These are phyloP conservation scores for Camptophora hylomeconis DNA, from an alignment of 2,329 filamentous ascomycete genomes.

Conservation along the genomic window DNA sequence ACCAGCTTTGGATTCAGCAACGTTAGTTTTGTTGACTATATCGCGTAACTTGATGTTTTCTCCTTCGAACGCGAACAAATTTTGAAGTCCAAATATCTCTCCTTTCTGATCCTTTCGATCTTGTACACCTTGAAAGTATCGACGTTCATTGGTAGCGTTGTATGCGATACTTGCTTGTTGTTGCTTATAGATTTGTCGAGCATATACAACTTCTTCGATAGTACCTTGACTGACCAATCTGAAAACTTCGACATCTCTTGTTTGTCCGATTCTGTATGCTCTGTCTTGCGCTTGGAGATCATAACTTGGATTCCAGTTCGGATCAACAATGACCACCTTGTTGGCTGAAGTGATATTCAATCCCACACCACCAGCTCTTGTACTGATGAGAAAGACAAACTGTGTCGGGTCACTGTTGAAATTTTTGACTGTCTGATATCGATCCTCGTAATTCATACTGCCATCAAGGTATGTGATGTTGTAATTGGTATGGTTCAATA, in stretches of 20 bases:
- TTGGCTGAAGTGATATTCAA: conserved; percentile 96
- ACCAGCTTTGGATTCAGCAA: conserved; percentile 81
- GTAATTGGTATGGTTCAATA: conserved; percentile 82
- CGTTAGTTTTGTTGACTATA: conserved; percentile 96
- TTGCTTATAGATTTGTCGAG: conserved; percentile 95
- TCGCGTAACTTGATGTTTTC: conserved; percentile 68
- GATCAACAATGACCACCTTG: conserved; percentile 93
- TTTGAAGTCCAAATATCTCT: conserved; percentile 82
- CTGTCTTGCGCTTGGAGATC: conserved; percentile 94
- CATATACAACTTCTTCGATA: conserved; percentile 94
- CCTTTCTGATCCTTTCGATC: conserved; percentile 70
- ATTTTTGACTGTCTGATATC: conserved; percentile 68
- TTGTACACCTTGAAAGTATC: conserved; percentile 93
- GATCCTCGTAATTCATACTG: conserved; percentile 67
- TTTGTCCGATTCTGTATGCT: conserved; percentile 90
- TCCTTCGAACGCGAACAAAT: conserved; percentile 71
- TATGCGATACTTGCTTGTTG: conserved; percentile 98
- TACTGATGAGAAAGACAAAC: conserved; percentile 93
- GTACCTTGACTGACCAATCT: conserved; percentile 81
- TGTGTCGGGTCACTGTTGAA: conserved; percentile 81
- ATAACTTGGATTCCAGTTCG: conserved; percentile 93
- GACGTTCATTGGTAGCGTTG: conserved; percentile 76
- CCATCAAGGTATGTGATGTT: conserved; percentile 87
- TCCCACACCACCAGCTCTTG: conserved; percentile 82
- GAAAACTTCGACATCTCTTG: conserved; percentile 87